Percentiles rank a stretch among this genome's conserved stretches.
phyloP scores from a whole-genome alignment of 2,329 filamentous ascomycete species.

The Alternaria novae-zelandiae region DNA sequence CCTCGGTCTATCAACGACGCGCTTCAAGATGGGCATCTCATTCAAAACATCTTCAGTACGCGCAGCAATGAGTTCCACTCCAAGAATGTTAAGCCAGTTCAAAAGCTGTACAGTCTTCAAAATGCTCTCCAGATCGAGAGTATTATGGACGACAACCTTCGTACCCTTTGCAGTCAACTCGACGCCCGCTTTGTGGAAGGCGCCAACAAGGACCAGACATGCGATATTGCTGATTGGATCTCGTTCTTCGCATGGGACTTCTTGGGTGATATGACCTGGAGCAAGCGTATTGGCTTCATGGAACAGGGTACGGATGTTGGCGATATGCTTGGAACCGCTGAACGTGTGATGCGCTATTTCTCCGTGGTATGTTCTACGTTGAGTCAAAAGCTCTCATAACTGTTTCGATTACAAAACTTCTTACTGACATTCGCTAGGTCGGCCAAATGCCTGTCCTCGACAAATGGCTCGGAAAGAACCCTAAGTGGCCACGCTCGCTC shows the following conservation, averaged over 20 bases:
- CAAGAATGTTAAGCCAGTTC: slow-evolving; percentile 32
- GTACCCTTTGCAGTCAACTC: slow-evolving; percentile 28
- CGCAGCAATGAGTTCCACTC: slow-evolving; percentile 39
- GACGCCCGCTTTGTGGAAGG: slow-evolving; percentile 36
- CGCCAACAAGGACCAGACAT: slow-evolving; percentile 32
- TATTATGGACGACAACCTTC: slow-evolving; percentile 34
- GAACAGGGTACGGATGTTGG: slow-evolving; percentile 51
- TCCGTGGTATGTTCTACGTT: slow-evolving; percentile 26
- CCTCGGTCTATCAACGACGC: slow-evolving; percentile 35
- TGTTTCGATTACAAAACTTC: background rate
- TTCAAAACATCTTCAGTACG: slow-evolving; percentile 43
- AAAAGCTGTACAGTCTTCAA: slow-evolving; percentile 39
- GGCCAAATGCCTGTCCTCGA: slow-evolving; percentile 42
- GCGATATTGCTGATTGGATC: slow-evolving; percentile 43
- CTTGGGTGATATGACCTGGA: slow-evolving; percentile 51
- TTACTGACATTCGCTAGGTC: slow-evolving; percentile 15
- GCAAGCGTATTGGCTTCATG: slow-evolving; percentile 52
- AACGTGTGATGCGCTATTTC: slow-evolving; percentile 33
- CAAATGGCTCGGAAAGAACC: slow-evolving; percentile 32
- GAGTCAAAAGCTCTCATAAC: background rate
- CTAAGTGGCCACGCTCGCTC: slow-evolving; percentile 21
- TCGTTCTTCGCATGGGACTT: slow-evolving; percentile 42
- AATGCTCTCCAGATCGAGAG: slow-evolving; percentile 34
- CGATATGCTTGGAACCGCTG: slow-evolving; percentile 46
- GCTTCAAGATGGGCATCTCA: slow-evolving; percentile 37